Base-by-base conservation (phyloP, 805 yeast species). In the Brettanomyces bruxellensis region DNA sequence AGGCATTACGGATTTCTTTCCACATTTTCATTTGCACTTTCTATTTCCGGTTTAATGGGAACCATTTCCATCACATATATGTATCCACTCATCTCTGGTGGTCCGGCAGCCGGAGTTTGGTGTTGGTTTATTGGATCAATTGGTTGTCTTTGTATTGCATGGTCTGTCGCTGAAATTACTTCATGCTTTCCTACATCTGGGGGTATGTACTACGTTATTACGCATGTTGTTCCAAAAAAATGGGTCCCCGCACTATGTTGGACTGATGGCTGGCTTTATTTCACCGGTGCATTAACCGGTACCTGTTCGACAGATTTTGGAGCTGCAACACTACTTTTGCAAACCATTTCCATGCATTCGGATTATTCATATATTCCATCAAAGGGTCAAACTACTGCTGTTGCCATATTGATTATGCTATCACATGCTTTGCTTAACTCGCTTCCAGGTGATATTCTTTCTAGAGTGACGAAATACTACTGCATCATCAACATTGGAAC, bases 1-100 rank as follows among this genome's bases (percentile, higher is more conserved):
- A 72, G 87, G 59, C 72, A 69, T 42, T 81, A 78, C 62, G 70
- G 76, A n/a, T 71, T 79, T 47, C 52, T 78, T 41, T 78, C 81
- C 41, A 81, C 82, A 9, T 79, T 76, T 53, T 81, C 83, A 3
- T 79, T 79, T 51, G 84, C 84, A 3, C 72, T 78, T 39, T 75
- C 82, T 28, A 78, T 79, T 51, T 80, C 82, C 60, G 85, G 86
- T 18, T 66, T 80, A 41, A 72, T 79, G 61, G 85, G 86, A 12
- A 76, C 83, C 38, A 73, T 79, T 34, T 69, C 83, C 9, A 76
- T 81, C 34, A 76, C 81, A 8, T 65, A 71, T 41, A 46, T 61
- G 45, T 73, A 72, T 52, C 78, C 78, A 7, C 57, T 73, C 35
- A 59, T 59, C 55, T 63, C 77, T 7, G 79, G 81, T 12, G 86